Base-by-base conservation (phyloP, 495 filamentous ascomycete species). In the Acidiella bohemica region DNA sequence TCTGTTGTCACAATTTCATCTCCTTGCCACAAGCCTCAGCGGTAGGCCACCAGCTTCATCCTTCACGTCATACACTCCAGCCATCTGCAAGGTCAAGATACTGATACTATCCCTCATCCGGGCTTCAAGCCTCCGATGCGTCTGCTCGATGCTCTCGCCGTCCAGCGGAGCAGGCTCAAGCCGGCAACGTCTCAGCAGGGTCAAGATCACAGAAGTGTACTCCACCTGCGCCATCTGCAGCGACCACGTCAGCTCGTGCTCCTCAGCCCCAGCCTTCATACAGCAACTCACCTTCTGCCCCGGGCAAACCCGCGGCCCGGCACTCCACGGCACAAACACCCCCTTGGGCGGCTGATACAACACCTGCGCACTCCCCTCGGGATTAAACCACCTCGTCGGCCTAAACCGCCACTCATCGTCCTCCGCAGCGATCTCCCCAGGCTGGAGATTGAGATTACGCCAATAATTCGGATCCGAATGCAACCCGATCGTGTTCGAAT, bases 141-240 rank as follows among this genome's bases (percentile, higher is more conserved):
- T 23, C 3, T 32, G 18, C 28, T 41, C 26, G 23, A 17, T 17
- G 12, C 17, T 32, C 32, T 51, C 47, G 12, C 33, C 43, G 1
- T 39, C 31, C 12, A 51, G 32, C 26, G 42, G 22, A 5, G 39
- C 36, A 19, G 43, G 42, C 23, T 50, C 46, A 18, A 53, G 26
- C 6, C 46, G 29, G 32, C 45, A 18, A 14, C 36, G 21, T 18
- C 42, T 11, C 12, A 53, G 27, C 20, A 51, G 28, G 13, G 43
- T 43, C 13, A 51, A 25, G 12, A 53, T 32, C 18, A 53, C 42
- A 10, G 47, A 42, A 4, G 20, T 40, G 39, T 50, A 53, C 26
- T 53, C 50, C 1, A 51, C 50, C 26, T 51, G 48, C 16, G 47
- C 46, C 50, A 53, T 53, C 21, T 46, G 40, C 47, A n/a, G n/a